A percentile compares a stretch with the other conserved stretches of the same genome.
Conservation (phyloP, 1,139 yeast genomes). For the Blastobotrys raffinosifermentans region DNA sequence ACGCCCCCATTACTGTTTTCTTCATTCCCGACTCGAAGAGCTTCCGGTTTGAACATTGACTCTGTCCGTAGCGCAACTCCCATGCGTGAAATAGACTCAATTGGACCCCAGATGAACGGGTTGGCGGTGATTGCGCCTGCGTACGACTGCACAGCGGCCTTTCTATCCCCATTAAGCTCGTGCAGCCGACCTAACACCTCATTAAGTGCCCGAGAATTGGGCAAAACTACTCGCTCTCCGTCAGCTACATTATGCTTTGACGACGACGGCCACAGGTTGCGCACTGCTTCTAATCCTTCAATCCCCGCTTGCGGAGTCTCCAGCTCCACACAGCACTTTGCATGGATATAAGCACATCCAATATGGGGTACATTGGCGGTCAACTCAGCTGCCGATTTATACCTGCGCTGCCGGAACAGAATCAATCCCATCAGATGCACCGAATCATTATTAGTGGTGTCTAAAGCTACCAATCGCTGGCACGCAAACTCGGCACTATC, state of each 20-base stretch:
- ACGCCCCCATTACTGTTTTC: slow-evolving; percentile 10
- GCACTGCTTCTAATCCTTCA: slow-evolving; percentile 41
- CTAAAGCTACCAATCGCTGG: slow-evolving; percentile 62
- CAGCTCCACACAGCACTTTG: slow-evolving; percentile 55
- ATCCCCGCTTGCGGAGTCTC: slow-evolving; percentile 60
- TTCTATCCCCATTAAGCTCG: slow-evolving; percentile 50
- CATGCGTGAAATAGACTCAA: slow-evolving; percentile 64
- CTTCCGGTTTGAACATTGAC: slow-evolving; percentile 44
- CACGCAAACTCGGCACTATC: slow-evolving; percentile 76
- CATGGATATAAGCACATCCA: slow-evolving; percentile 70
- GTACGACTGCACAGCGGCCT: slow-evolving; percentile 62
- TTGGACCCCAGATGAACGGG: slow-evolving; percentile 84
- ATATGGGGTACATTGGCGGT: slow-evolving; percentile 41
- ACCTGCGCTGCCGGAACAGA: slow-evolving; percentile 48
- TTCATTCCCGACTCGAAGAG: slow-evolving; percentile 6
- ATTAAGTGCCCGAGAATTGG: slow-evolving; percentile 62
- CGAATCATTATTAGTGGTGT: slow-evolving; percentile 41
- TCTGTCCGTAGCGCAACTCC: slow-evolving; percentile 53
- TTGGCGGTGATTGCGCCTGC: slow-evolving; percentile 63
- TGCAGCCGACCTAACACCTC: slow-evolving; percentile 69
- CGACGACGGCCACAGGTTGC: slow-evolving; percentile 20
- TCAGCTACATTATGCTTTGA: background rate
- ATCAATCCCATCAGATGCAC: slow-evolving; percentile 61
- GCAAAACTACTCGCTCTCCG: slow-evolving; percentile 31
- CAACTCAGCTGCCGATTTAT: slow-evolving; percentile 45